Conservation (phyloP, 148 eudicot species). For the Rhododendron griersonianum region DNA sequence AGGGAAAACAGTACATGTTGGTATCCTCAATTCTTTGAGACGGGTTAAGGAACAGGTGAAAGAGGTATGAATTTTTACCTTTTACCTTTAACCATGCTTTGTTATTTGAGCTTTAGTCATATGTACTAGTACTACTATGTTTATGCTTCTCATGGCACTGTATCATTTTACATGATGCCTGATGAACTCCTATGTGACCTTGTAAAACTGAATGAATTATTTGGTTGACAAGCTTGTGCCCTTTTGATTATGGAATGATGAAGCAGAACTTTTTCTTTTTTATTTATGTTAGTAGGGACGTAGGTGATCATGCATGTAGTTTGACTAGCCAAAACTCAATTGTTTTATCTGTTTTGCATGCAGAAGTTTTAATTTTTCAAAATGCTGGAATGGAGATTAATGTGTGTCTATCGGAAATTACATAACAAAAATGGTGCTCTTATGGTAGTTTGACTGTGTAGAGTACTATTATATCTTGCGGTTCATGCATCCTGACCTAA, state of each 20-base stretch:
- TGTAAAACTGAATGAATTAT: background rate
- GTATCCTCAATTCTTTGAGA: constrained; percentile 72
- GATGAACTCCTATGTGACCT: background rate
- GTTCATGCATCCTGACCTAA: background rate
- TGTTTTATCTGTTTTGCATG: no score
- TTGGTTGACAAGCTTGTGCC: background rate
- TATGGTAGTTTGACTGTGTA: background rate
- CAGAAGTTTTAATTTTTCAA: background rate
- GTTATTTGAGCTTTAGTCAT: background rate
- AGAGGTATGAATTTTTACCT: constrained; percentile 48
- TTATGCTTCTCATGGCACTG: background rate
- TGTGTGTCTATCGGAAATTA: background rate
- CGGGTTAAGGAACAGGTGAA: constrained; percentile 90
- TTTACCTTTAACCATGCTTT: background rate
- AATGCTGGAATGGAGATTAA: background rate
- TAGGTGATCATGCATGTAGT: background rate
- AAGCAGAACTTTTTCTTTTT: background rate
- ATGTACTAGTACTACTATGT: background rate
- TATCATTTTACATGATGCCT: background rate
- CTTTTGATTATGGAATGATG: background rate
- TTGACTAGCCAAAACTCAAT: background rate
- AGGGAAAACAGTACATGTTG: constrained; percentile 62
- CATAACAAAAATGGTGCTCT: background rate
- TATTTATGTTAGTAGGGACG: background rate
- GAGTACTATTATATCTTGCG: background rate